A percentile compares a stretch with the other conserved stretches of the same genome.
Conservation (phyloP, 2,329 filamentous ascomycete species). For the Pseudogymnoascus sp. region DNA sequence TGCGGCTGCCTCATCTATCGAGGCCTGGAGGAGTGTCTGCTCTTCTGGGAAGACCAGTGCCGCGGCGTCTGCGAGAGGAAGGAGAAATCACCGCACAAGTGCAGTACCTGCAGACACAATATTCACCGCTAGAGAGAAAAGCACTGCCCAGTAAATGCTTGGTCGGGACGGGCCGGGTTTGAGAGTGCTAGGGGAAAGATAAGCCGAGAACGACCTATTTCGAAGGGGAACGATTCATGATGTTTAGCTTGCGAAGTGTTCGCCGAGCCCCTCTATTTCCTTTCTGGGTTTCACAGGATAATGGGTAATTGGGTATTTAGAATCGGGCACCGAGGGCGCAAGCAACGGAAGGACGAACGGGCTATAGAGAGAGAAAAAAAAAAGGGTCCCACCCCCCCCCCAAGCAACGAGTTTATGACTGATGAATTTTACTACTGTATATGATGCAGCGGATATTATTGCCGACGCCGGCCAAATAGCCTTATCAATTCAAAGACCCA, state of each 20-base stretch:
- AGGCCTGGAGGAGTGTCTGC: conserved; percentile 5
- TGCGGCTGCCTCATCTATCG: background rate
- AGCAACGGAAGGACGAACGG: background rate
- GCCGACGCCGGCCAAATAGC: background rate
- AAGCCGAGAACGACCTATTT: background rate
- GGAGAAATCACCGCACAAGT: conserved; percentile 9
- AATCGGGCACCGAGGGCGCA: background rate
- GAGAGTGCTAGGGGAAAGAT: background rate
- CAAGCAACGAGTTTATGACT: background rate
- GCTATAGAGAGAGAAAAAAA: background rate
- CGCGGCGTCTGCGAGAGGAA: background rate
- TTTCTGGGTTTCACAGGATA: background rate
- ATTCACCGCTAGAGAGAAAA: background rate
- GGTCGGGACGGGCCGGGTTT: background rate
- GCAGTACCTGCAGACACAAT: conserved; percentile 26
- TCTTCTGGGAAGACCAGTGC: conserved; percentile 8
- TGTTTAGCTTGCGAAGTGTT: background rate
- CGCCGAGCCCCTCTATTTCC: background rate
- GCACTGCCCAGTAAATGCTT: background rate
- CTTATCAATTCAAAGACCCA: conserved; percentile 1
- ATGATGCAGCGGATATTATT: background rate
- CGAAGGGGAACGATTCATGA: background rate
- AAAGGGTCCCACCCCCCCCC: no score
- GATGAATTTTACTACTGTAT: background rate
- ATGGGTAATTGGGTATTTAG: background rate